Percentiles rank a stretch among this genome's conserved stretches.
phyloP scores from a whole-genome alignment of 108 stramenopile genomes.

The Nannochloropsis granulata region DNA sequence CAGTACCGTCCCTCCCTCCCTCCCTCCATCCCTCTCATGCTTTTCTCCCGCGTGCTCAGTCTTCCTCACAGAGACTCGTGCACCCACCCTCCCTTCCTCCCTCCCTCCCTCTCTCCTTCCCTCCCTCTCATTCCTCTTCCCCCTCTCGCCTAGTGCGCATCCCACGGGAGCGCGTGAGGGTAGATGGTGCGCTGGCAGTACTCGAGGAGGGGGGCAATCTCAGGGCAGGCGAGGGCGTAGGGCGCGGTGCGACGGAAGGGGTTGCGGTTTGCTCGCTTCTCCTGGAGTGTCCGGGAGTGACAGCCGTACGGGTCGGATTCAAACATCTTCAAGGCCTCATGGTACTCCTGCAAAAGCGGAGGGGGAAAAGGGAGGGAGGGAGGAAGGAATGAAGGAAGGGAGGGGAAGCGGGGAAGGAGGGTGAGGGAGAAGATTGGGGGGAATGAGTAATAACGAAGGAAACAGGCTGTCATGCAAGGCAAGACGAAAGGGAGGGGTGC shows the following conservation, averaged over 20 bases:
- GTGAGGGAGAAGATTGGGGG: not conserved
- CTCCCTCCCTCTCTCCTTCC: not conserved
- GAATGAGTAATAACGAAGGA: not conserved
- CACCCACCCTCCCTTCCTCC: not conserved
- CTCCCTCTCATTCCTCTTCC: not conserved
- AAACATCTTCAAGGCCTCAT: slow-evolving; percentile 63
- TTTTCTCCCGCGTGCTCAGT: too few relatives aligned
- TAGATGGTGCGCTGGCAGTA: slow-evolving; percentile 70
- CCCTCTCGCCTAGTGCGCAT: not conserved
- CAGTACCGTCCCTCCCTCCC: too few relatives aligned
- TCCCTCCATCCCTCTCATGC: too few relatives aligned
- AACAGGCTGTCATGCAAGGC: not conserved
- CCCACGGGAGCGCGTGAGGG: slow-evolving; percentile 32
- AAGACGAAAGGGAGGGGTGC: too few relatives aligned
- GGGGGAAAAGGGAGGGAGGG: not conserved
- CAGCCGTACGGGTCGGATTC: slow-evolving; percentile 84
- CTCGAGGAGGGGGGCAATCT: slow-evolving; percentile 55
- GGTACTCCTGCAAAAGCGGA: slow-evolving; percentile 31
- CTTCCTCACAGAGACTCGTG: too few relatives aligned
- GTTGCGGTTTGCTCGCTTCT: slow-evolving; percentile 68
- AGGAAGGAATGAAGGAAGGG: not conserved
- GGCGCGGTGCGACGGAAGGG: slow-evolving; percentile 71
- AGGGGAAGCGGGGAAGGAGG: not conserved
- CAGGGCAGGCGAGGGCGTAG: slow-evolving; percentile 71
- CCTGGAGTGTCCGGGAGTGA: slow-evolving; percentile 46